Evolutionary conservation across 208 protist genomes (phyloP).

Genomic region (Balamuthia mandrillaris): DNA sequence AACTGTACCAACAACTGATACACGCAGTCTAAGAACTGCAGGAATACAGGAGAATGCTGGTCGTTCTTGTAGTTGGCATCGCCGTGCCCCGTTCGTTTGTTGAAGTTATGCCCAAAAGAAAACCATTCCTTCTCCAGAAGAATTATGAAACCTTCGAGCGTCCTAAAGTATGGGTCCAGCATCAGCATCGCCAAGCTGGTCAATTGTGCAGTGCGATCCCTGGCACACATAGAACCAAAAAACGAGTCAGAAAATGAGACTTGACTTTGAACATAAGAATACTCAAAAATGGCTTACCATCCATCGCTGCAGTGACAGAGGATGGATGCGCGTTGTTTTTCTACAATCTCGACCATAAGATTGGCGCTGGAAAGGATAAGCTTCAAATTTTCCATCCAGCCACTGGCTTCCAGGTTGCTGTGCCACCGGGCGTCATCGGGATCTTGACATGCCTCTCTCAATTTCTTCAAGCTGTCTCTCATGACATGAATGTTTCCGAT

Average conservation of each 20-base stretch:
- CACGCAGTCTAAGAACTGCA: conserved; percentile 83
- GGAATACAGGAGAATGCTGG: conserved; percentile 79
- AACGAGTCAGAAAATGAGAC: neutral
- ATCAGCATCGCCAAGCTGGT: conserved; percentile 75
- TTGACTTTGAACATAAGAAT: neutral
- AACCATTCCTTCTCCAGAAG: conserved; percentile 86
- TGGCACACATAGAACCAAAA: conserved; percentile 66
- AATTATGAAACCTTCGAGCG: conserved; percentile 79
- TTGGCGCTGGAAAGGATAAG: no score
- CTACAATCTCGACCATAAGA: neutral
- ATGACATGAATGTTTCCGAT: neutral
- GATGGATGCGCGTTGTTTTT: neutral
- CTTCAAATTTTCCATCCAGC: neutral
- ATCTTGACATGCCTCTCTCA: neutral
- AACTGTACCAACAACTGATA: conserved; percentile 78
- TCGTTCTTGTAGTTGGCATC: conserved; percentile 4
- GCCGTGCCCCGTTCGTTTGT: conserved; percentile 70
- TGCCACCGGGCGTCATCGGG: neutral
- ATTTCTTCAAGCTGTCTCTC: neutral
- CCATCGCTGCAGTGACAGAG: neutral
- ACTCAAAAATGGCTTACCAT: neutral
- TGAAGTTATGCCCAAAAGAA: conserved; percentile 85
- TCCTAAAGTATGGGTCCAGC: conserved; percentile 86
- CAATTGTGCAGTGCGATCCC: conserved; percentile 86
- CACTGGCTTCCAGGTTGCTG: neutral